Evolutionary conservation across 2,329 filamentous ascomycete species (phyloP).

Genomic region (Akanthomyces dipterigenus): DNA sequence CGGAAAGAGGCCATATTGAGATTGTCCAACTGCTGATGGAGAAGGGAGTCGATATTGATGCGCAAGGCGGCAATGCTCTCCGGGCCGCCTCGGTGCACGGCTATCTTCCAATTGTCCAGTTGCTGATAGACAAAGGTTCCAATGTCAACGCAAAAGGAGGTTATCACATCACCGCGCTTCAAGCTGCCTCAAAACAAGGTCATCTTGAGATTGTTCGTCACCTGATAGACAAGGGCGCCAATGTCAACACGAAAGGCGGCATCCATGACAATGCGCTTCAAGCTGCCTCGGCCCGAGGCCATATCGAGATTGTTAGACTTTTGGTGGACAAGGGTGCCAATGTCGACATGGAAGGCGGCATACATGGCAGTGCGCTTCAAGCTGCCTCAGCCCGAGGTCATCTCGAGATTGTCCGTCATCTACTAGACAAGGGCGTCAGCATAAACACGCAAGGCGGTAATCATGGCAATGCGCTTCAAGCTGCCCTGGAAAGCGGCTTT

Average conservation of each 20-base stretch:
- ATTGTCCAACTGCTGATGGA: not conserved
- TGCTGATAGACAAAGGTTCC: not conserved
- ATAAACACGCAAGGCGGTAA: not conserved
- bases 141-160: not conserved
- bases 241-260: not conserved
- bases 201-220: not conserved
- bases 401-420: not conserved
- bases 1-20: not conserved
- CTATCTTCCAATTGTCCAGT: not conserved
- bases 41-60: not conserved
- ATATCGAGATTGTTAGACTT: not conserved
- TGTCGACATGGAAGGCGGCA: not conserved
- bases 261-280: not conserved
- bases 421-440: not conserved
- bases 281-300: not conserved
- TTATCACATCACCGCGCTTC: not conserved
- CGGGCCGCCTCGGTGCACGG: not conserved
- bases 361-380: not conserved
- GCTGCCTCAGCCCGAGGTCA: not conserved
- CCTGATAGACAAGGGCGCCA: not conserved
- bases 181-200: not conserved
- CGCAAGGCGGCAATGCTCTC: not conserved
- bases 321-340: not conserved
- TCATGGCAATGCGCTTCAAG: not conserved
- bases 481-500: not conserved